These are phyloP conservation scores for Tolypocladium nubicola DNA, from an alignment of 2,329 filamentous ascomycete species.

Conservation along the genomic window DNA sequence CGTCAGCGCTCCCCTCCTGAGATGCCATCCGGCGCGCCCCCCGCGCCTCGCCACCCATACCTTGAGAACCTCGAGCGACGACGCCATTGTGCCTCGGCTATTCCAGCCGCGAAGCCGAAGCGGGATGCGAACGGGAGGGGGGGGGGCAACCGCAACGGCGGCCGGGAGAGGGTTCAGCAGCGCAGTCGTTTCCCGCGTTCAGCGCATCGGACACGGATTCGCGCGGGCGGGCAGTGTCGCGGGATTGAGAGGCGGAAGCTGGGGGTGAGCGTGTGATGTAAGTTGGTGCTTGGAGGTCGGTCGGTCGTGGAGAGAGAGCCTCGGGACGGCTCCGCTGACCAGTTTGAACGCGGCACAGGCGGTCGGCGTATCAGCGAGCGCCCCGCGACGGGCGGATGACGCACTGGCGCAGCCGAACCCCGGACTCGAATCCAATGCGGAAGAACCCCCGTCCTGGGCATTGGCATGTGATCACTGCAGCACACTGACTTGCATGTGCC, in stretches of 20 bases:
- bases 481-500: neutral
- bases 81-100: conserved; percentile 10
- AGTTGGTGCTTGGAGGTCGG: neutral
- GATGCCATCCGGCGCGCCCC: neutral
- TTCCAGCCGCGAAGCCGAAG: neutral
- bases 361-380: neutral
- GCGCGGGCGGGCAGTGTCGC: neutral
- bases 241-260: neutral
- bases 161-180: neutral
- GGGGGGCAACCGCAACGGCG: neutral
- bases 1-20: neutral
- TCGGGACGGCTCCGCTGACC: neutral
- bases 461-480: neutral
- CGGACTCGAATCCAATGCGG: neutral
- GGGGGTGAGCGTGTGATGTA: neutral
- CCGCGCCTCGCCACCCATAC: conserved; percentile 5
- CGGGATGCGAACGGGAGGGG: neutral
- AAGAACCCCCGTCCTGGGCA: neutral
- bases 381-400: neutral
- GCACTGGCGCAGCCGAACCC: neutral
- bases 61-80: conserved; percentile 12
- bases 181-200: neutral
- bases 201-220: neutral
- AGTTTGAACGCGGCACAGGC: neutral
- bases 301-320: neutral